Evolutionary conservation across 164 flowering plant genomes (phyloP).

Genomic region (Vitis amurensis): DNA sequence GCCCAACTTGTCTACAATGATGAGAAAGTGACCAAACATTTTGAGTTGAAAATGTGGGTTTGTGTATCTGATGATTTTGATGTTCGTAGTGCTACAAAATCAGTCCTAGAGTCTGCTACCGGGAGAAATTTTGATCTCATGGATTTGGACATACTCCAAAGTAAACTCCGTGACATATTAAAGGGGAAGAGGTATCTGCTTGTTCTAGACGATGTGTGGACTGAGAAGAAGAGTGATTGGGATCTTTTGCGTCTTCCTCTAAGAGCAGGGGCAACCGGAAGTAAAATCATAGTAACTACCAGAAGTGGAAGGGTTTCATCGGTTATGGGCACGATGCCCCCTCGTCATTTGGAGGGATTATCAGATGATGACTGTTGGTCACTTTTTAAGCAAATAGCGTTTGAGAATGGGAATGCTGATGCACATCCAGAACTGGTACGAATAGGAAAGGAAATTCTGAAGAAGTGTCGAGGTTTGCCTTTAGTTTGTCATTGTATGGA

Average conservation of each 20-base stretch:
- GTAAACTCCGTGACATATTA: neutral
- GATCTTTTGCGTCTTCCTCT: neutral
- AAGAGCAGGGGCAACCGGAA: neutral
- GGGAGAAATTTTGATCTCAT: neutral
- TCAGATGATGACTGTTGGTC: neutral
- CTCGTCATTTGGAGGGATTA: neutral
- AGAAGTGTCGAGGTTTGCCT: neutral
- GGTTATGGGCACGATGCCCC: neutral
- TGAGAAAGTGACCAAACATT: neutral
- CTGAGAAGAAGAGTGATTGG: neutral
- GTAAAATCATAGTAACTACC: conserved; percentile 2
- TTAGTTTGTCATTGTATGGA: too few species aligned
- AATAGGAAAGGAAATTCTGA: conserved; percentile 8
- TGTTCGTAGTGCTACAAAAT: neutral
- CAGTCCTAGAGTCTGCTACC: neutral
- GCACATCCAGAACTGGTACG: neutral
- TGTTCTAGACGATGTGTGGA: conserved; percentile 7
- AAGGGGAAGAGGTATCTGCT: neutral
- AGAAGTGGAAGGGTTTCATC: neutral
- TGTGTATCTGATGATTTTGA: conserved; percentile 5
- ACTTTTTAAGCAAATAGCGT: conserved; percentile 1
- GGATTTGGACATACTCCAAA: neutral
- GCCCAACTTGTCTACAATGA: conserved; percentile 3
- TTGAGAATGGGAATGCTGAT: neutral
- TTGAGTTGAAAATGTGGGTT: conserved; percentile 3